These are phyloP conservation scores for Ottelia alismoides DNA, from an alignment of 106 monocot species.

Conservation along the genomic window DNA sequence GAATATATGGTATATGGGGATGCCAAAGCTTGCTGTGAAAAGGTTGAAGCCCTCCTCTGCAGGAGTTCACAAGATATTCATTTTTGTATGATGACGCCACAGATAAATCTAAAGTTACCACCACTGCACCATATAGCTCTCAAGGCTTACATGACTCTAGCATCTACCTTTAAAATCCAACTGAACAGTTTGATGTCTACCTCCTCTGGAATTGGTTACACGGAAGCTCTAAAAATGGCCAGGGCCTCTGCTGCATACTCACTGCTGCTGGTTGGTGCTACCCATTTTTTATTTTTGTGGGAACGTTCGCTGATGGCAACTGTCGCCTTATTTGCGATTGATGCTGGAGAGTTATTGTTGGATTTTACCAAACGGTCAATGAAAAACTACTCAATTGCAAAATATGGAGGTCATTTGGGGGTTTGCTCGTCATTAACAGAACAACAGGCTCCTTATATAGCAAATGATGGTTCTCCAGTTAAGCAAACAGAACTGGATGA, in stretches of 20 bases:
- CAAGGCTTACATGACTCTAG: conserved; percentile 36
- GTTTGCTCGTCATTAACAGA: no score
- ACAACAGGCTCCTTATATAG: no score
- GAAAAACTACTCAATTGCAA: no score
- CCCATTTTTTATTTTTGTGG: conserved; percentile 29
- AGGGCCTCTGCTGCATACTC: conserved; percentile 44
- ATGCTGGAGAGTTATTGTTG: conserved; percentile 36
- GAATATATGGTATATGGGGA: no score
- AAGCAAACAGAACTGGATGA: no score
- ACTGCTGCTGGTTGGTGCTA: conserved; percentile 36
- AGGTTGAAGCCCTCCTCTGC: no score
- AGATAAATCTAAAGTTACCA: no score
- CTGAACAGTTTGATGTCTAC: conserved; percentile 5
- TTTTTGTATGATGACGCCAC: no score
- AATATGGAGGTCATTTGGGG: no score
- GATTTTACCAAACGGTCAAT: conserved; percentile 16
- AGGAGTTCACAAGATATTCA: no score
- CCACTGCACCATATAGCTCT: conserved; percentile 47
- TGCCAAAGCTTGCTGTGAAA: no score
- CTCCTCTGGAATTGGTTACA: background rate
- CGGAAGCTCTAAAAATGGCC: conserved; percentile 18
- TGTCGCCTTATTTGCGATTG: conserved; percentile 29
- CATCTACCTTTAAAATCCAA: conserved; percentile 33
- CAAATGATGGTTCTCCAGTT: no score
- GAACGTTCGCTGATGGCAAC: conserved; percentile 37